Evolutionary conservation across 2,329 filamentous ascomycete species (phyloP), one percentile per base, ranked within the genome.

Genomic region (Botrytis fabae): DNA sequence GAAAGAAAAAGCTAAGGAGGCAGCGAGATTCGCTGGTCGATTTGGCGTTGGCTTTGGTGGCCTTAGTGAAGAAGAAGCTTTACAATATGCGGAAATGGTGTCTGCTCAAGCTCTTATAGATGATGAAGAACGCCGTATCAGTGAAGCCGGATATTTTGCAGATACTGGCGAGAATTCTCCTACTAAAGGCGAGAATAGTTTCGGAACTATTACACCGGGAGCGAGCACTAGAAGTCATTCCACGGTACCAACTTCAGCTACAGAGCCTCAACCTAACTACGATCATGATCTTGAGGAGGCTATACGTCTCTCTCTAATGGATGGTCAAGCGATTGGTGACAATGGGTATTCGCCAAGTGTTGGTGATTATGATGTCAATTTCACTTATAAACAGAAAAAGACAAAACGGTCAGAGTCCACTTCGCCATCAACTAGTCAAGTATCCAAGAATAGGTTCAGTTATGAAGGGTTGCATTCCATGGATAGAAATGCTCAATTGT

Each of bases 21-120:
- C 89, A 71, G 87, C 90, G 25, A 90, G 90, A 38, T 85, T 98
- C 40, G 91, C 89, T 51, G 90, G 89, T 44, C 90, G 95, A 51
- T 99, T 97, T 79, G 96, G 96, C 9, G 89, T 96, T 3, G 93
- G 94, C 48, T 83, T 98, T 1, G 88, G 85, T 4, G 89, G 90
- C 42, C 80, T 92, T 74, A 91, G 85, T 2, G 90, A 92, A 76
- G 89, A 91, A 77, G 90, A 92, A 78, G 87, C 89, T 28, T 75
- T 92, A 32, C 85, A 83, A 48, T 92, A 92, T 77, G 90, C 89
- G 0, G 88, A 90, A 79, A 89, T 92, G 85, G 83, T 92, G 10
- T 92, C 90, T 0, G 85, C 89, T 75, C 90, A 92, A 79, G 82
- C 87, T 0, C 89, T 87, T 73, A 80, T 85, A 54, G 78, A 83